Percentiles rank a stretch among this genome's conserved stretches.
Conservation (phyloP, 257 asterid genomes). For the Forsythia viridissima region DNA sequence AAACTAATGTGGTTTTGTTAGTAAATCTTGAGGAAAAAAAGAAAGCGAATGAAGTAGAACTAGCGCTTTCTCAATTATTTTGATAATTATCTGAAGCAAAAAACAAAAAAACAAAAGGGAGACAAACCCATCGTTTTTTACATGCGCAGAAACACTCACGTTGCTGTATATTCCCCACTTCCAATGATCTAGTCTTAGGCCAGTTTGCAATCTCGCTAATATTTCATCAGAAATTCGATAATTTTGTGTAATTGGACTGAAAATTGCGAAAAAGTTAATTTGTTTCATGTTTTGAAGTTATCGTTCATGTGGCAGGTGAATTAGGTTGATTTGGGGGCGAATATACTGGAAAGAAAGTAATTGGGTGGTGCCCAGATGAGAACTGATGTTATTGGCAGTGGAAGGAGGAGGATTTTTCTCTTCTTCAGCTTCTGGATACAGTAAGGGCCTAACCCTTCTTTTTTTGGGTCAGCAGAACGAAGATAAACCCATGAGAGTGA, state of each 20-base stretch:
- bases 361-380: slow-evolving; percentile 70
- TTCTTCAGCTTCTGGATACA: slow-evolving; percentile 97
- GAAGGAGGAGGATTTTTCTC: slow-evolving; percentile 99
- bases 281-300: not conserved
- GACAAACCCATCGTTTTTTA: no score
- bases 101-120: no score
- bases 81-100: not conserved
- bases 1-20: not conserved
- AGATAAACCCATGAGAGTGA: slow-evolving; percentile 96
- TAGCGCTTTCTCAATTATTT: no score
- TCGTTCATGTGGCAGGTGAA: not conserved
- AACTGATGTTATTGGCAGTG: slow-evolving; percentile 94
- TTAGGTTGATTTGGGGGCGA: not conserved
- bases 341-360: slow-evolving; percentile 25
- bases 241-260: not conserved
- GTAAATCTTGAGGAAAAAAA: not conserved
- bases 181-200: not conserved
- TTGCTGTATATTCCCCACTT: not conserved
- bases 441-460: slow-evolving; percentile 93
- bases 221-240: no score
- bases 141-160: not conserved
- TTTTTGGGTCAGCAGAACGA: slow-evolving; percentile 81
- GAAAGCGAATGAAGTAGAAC: not conserved
- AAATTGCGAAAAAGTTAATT: not conserved
- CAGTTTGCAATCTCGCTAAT: not conserved